Conservation (phyloP, 257 asterid genomes). For the Solanum paucissectum region DNA sequence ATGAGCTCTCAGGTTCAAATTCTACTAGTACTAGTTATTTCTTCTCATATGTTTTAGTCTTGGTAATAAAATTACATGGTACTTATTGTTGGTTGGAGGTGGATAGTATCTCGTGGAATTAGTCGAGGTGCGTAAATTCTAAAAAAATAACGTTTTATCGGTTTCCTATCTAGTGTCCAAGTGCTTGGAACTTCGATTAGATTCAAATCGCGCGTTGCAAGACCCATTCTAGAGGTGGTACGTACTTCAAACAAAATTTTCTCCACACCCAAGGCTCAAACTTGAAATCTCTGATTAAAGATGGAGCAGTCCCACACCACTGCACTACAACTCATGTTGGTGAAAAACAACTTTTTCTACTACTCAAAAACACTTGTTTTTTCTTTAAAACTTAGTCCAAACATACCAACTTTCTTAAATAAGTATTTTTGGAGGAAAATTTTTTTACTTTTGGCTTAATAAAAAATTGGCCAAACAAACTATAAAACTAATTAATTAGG, state of each 20-base stretch:
- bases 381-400: not conserved
- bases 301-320: rapidly evolving
- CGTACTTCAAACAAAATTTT: rapidly evolving
- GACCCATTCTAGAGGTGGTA: rapidly evolving
- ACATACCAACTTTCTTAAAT: not conserved
- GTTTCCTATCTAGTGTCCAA: too few species aligned
- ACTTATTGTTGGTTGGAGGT: not conserved
- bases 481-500: not conserved
- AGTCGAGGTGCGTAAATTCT: not conserved
- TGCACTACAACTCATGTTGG: rapidly evolving
- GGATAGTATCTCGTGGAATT: not conserved
- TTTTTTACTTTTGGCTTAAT: rapidly evolving
- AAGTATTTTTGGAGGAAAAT: rapidly evolving
- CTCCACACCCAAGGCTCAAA: rapidly evolving
- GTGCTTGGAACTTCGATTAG: rapidly evolving
- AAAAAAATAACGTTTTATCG: not conserved
- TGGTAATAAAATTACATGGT: rapidly evolving
- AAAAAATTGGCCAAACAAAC: not conserved
- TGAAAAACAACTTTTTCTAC: too few species aligned
- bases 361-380: too few species aligned
- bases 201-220: too few species aligned
- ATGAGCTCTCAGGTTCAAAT: not conserved
- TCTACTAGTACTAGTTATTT: not conserved
- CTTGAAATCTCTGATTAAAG: rapidly evolving
- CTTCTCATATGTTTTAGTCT: not conserved